Conservation (phyloP, 75 land plant species). For the Sequoiadendron giganteum region DNA sequence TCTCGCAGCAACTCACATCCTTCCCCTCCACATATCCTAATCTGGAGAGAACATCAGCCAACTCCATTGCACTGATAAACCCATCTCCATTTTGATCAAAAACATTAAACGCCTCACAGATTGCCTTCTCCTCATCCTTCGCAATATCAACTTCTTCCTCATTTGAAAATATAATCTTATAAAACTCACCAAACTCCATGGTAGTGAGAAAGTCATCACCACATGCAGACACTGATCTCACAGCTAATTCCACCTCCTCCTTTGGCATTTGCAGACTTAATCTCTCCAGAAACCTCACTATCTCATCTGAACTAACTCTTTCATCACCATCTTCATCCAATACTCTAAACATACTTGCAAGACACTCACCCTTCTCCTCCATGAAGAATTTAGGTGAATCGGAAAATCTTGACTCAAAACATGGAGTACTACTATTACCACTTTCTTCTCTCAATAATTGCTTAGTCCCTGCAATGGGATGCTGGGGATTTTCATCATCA, state of each 20-base stretch:
- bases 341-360: no score
- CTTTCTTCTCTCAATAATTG: not conserved
- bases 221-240: no score
- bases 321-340: no score
- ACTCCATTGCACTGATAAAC: slow-evolving; percentile 42
- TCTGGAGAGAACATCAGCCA: slow-evolving; percentile 27
- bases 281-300: no score
- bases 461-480: no score
- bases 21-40: slow-evolving; percentile 26
- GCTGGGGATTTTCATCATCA: not conserved
- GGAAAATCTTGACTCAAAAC: not conserved
- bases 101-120: slow-evolving; percentile 42
- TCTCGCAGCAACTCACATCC: slow-evolving; percentile 25
- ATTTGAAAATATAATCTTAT: not conserved
- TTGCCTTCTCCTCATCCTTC: not conserved
- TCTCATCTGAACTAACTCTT: no score
- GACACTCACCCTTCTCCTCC: no score
- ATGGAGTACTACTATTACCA: not conserved
- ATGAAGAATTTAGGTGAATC: no score
- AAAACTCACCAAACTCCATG: no score
- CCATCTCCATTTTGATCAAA: slow-evolving; percentile 62
- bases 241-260: no score
- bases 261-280: no score
- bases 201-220: no score
- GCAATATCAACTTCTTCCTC: not conserved